These are phyloP conservation scores for Coniochaeta sp. DNA, from an alignment of 2,329 filamentous ascomycete genomes.

Conservation along the genomic window DNA sequence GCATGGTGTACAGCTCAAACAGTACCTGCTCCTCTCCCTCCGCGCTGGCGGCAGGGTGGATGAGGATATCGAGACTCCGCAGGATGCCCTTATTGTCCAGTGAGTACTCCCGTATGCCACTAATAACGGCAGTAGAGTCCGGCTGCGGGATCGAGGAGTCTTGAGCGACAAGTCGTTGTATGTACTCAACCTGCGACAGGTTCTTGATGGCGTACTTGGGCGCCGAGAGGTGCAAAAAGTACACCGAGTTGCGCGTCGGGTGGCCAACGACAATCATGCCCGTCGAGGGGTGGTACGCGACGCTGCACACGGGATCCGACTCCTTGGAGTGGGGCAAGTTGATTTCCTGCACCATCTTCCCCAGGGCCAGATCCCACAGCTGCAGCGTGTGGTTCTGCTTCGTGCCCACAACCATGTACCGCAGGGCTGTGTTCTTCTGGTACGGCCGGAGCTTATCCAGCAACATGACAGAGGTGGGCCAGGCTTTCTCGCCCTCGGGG, in stretches of 20 bases:
- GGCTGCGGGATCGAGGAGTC: conserved; percentile 71
- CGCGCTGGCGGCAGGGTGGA: conserved; percentile 57
- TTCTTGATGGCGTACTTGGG: conserved; percentile 81
- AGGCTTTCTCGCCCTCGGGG: conserved; percentile 84
- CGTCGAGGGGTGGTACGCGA: conserved; percentile 85
- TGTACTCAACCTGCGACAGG: conserved; percentile 82
- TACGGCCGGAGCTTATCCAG: conserved; percentile 95
- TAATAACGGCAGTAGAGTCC: conserved; percentile 95
- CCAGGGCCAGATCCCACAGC: conserved; percentile 93
- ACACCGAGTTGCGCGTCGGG: conserved; percentile 93
- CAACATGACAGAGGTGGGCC: conserved; percentile 92
- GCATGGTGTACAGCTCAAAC: conserved; percentile 96
- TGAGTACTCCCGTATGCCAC: conserved; percentile 91
- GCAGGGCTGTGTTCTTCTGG: conserved; percentile 78
- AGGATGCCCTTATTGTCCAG: conserved; percentile 81
- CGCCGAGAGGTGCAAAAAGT: conserved; percentile 91
- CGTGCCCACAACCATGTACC: conserved; percentile 95
- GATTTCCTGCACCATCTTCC: conserved; percentile 94
- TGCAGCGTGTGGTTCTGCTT: conserved; percentile 99
- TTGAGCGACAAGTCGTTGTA: conserved; percentile 68
- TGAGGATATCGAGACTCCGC: conserved; percentile 83
- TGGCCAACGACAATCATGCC: conserved; percentile 94
- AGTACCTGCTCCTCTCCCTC: conserved; percentile 64
- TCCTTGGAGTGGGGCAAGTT: conserved; percentile 94
- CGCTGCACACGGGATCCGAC: conserved; percentile 95